phyloP scores from a whole-genome alignment of 257 asterid species.

The Marsdenia floribunda region DNA sequence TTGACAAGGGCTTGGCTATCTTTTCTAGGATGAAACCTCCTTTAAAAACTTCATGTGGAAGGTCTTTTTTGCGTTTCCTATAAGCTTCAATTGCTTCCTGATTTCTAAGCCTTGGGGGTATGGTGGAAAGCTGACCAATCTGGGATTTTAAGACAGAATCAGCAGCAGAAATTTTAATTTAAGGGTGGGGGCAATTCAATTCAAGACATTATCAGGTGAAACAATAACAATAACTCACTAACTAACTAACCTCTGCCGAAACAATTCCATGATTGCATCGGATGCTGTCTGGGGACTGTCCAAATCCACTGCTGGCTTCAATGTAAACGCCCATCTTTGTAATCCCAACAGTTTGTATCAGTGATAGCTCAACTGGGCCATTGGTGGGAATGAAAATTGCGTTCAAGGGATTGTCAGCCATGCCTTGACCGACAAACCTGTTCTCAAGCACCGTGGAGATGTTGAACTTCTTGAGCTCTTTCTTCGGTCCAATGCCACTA shows the following conservation, averaged over 20 bases:
- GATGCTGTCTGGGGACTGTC: constrained; percentile 72
- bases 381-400: constrained; percentile 73
- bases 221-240: too few species aligned
- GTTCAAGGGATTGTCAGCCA: constrained; percentile 86
- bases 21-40: constrained; percentile 72
- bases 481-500: constrained; percentile 87
- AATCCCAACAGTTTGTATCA: constrained; percentile 88
- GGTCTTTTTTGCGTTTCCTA: constrained; percentile 32
- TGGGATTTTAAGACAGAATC: constrained; percentile 9
- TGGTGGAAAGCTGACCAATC: constrained; percentile 82
- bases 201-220: too few species aligned
- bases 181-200: too few species aligned
- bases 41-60: constrained; percentile 50
- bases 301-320: constrained; percentile 94
- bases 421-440: constrained; percentile 62
- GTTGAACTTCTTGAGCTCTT: constrained; percentile 52
- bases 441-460: constrained; percentile 70
- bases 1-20: constrained; percentile 50
- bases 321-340: constrained; percentile 82
- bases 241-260: constrained; percentile 76
- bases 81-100: constrained; percentile 45
- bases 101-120: constrained; percentile 63
- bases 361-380: constrained; percentile 54
- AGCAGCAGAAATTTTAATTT: too few species aligned
- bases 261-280: constrained; percentile 69